Evolutionary conservation across 2,329 filamentous ascomycete species (phyloP), one percentile per base, ranked within the genome.

Genomic region (Emergomyces orientalis): DNA sequence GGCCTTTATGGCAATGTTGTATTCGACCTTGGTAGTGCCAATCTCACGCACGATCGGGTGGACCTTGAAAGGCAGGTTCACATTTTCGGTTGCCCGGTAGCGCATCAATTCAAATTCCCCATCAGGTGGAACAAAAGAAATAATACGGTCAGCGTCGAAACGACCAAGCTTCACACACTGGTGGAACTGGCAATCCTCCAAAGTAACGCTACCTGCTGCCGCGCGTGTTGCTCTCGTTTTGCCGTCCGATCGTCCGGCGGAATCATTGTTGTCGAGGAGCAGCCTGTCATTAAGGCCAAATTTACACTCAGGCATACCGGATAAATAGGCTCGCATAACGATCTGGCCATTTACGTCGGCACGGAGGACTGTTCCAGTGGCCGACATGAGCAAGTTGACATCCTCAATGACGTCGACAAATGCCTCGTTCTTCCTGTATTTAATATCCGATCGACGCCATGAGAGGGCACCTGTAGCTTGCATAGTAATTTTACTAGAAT

Each of bases 401-500:
- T 99, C 94, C 77, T 99, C 94, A 72, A 99, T 99, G 22, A 99
- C 94, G 76, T 99, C 94, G 69, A 99, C 94, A 72, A 99, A 99
- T 39, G 94, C 94, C 77, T 99, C 94, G 79, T 99, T 99, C 80
- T 99, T 99, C 76, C 94, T 89, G 79, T 99, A 99, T 74, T 96
- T 96, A 77, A 99, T 94, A 76, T 97, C 93, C 64, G 93, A 90
- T 73, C 96, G 90, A 70, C 95, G 86, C 94, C 95, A 99, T 56
- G 94, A 97, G 51, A 97, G 83, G 5, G 94, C 94, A 49, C 95
- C 94, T 0, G 94, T 99, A 14, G 94, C 95, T 80, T 99, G 94
- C 92, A 97, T 97, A 32, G 94, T 99, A 77, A 99, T 99, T 75
- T 93, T 94, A 69, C 91, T 93, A 59, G 93, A 97, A 76, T 99